Percentiles rank a stretch among this genome's conserved stretches.
Conservation (phyloP, 2,329 filamentous ascomycete genomes). For the Pyrenochaeta sp. region DNA sequence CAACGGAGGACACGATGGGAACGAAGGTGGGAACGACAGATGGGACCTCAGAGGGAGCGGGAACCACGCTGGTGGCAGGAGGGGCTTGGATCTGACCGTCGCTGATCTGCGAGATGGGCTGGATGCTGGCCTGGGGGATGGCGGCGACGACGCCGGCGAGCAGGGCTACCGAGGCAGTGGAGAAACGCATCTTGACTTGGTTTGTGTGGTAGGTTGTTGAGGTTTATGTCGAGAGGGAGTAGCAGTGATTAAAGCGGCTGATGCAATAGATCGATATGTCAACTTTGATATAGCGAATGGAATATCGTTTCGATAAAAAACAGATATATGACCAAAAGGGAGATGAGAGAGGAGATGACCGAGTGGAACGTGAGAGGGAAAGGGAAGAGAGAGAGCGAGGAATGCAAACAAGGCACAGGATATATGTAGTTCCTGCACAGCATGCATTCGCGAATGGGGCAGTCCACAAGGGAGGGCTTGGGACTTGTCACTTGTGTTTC, state of each 20-base stretch:
- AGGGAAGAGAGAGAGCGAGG: constrained; percentile 9
- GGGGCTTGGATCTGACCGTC: constrained; percentile 49
- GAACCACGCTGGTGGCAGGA: constrained; percentile 24
- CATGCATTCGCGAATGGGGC: constrained; percentile 12
- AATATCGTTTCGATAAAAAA: constrained; percentile 13
- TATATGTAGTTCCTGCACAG: constrained; percentile 22
- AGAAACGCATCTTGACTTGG: constrained; percentile 42
- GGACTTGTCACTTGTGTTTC: constrained; percentile 19
- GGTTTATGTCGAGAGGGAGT: too few species aligned
- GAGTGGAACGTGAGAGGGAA: constrained; percentile 12
- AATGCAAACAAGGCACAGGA: constrained; percentile 4
- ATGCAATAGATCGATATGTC: constrained; percentile 17
- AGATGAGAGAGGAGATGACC: too few species aligned
- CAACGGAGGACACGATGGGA: constrained; percentile 10
- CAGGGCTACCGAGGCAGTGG: constrained; percentile 33
- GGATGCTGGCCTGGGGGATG: constrained; percentile 30
- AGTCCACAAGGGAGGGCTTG: constrained; percentile 17
- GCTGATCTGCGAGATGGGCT: constrained; percentile 47
- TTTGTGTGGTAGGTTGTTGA: constrained; percentile 15
- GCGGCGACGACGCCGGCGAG: constrained; percentile 39
- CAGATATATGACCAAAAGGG: background rate
- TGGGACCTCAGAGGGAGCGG: constrained; percentile 6
- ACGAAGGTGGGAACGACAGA: constrained; percentile 6
- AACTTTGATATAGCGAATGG: constrained; percentile 23
- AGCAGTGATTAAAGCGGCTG: constrained; percentile 11